Conservation (phyloP, 176 grass and related monocot species). For the Phragmites australis region DNA sequence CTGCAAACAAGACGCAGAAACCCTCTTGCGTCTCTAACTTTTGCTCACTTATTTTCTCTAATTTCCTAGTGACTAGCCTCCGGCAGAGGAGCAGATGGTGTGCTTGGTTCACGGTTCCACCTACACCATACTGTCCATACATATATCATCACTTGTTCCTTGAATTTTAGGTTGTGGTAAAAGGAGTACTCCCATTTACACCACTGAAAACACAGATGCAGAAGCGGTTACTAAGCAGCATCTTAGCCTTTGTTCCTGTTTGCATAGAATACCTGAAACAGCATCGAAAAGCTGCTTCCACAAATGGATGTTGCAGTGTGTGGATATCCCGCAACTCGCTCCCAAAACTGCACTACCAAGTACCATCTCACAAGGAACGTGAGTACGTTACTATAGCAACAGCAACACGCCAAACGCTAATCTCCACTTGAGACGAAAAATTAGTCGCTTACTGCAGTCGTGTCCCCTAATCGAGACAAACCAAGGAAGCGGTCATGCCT, state of each 20-base stretch:
- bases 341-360: neutral
- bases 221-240: neutral
- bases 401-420: neutral
- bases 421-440: conserved; percentile 7
- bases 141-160: neutral
- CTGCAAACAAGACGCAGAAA: neutral
- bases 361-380: neutral
- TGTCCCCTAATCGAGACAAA: neutral
- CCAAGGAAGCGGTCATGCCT: neutral
- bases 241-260: neutral
- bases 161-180: neutral
- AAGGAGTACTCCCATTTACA: neutral
- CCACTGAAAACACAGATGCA: neutral
- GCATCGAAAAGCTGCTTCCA: neutral
- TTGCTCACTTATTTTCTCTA: neutral
- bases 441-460: neutral
- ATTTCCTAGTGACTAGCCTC: neutral
- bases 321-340: neutral
- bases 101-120: conserved; percentile 11
- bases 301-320: neutral
- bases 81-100: neutral
- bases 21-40: neutral
- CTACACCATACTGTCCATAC: neutral
- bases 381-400: neutral
- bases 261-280: neutral